These are phyloP conservation scores for Kwoniella botswanensis DNA, from an alignment of 768 basidiomycete species.

Conservation along the genomic window DNA sequence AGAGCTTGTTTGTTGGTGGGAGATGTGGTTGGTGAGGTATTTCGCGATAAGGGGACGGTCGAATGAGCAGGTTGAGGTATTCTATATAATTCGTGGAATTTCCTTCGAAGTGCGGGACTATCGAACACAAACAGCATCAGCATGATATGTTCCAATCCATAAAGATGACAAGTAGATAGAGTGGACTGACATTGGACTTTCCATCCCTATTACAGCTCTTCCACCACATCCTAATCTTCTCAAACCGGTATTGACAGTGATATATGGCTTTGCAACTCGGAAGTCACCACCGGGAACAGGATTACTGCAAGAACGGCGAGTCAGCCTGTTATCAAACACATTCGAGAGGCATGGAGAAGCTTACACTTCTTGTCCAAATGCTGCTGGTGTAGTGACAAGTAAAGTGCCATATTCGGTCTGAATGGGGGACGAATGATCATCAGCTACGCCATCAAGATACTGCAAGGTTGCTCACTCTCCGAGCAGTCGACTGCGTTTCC, in stretches of 20 bases:
- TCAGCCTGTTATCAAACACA: background rate
- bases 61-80: conserved; percentile 35
- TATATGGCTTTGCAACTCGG: conserved; percentile 43
- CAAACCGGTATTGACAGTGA: conserved; percentile 50
- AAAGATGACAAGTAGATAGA: background rate
- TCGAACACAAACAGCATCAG: background rate
- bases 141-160: background rate
- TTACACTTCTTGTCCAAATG: conserved; percentile 51
- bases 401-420: conserved; percentile 47
- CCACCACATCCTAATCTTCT: conserved; percentile 52
- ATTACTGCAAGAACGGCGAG: conserved; percentile 19
- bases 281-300: conserved; percentile 50
- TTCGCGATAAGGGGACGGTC: conserved; percentile 16
- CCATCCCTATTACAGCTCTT: conserved; percentile 47
- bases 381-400: conserved; percentile 45
- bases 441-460: background rate
- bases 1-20: conserved; percentile 20
- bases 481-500: conserved; percentile 36
- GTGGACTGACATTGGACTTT: conserved; percentile 41
- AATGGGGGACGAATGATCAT: background rate
- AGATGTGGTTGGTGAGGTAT: conserved; percentile 35
- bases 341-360: background rate
- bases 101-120: conserved; percentile 45
- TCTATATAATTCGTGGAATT: conserved; percentile 46
- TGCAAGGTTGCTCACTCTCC: conserved; percentile 26